Percentiles rank a stretch among this genome's conserved stretches.
Evolutionary conservation across 192 early-diverging fungal genomes (phyloP).

Genomic region (Coemansia brasiliensis): DNA sequence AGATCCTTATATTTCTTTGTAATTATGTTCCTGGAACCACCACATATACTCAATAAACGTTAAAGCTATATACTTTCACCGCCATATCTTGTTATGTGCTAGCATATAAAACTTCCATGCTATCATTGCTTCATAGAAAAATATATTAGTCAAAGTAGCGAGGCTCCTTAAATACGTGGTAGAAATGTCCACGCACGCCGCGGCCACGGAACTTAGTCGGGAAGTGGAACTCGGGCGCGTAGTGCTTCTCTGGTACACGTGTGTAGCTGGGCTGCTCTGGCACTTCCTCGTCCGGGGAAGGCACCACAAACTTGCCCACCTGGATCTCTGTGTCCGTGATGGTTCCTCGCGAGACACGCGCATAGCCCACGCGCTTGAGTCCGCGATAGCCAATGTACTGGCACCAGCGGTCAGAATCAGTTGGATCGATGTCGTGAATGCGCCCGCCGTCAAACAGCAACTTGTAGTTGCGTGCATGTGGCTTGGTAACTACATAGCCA

Average conservation of each 20-base stretch:
- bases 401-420: conserved; percentile 81
- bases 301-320: conserved; percentile 71
- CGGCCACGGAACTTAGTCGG: conserved; percentile 66
- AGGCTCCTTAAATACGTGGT: conserved; percentile 78
- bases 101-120: no score
- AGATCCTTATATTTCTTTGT: background rate
- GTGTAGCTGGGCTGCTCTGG: conserved; percentile 60
- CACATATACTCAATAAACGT: background rate
- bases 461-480: conserved; percentile 63
- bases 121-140: background rate
- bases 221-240: conserved; percentile 60
- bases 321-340: conserved; percentile 88
- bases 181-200: conserved; percentile 71
- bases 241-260: conserved; percentile 59
- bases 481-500: conserved; percentile 79
- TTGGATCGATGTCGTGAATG: conserved; percentile 75
- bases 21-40: background rate
- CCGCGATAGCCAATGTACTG: conserved; percentile 81
- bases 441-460: conserved; percentile 64
- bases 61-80: background rate
- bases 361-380: conserved; percentile 70
- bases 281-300: conserved; percentile 21
- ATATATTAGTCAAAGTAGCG: conserved; percentile 61
- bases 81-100: background rate
- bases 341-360: conserved; percentile 73